Evolutionary conservation across 2,329 filamentous ascomycete species (phyloP), one percentile per base, ranked within the genome.

Genomic region (Phaeophleospora eucalypticola): DNA sequence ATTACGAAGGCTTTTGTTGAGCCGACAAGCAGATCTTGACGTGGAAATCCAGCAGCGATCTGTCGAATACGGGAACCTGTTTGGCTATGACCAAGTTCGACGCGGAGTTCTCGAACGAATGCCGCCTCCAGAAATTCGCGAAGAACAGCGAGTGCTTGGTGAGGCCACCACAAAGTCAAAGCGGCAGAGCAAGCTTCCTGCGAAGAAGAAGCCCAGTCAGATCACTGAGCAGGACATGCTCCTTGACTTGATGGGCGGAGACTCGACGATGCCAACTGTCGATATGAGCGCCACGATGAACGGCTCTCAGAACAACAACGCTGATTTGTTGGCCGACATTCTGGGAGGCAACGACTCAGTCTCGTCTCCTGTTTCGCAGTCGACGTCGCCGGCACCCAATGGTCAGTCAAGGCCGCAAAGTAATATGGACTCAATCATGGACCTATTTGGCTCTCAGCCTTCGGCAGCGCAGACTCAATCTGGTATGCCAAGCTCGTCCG

Each of bases 21-120:
- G 76, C 52, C 82, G 94, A 62, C 86, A 91, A 53, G 85, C 89
- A 7, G 94, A 93, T 65, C 75, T 98, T 43, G 91, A 95, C 62
- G 85, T 97, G 19, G 93, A 98, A 67, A 86, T 97, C 18, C 94
- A 98, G 68, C 93, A 98, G 69, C 83, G 93, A 65, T 87, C 91
- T 4, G 90, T 95, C 16, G 93, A 98, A 67, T 98, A 97, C 62
- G 82, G 84, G 48, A 97, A 97, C 62, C 76, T 98, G n/a, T 97
- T 98, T 61, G 81, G 81, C 0, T 89, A 89, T 61, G 90, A 98
- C 58, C 77, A 89, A 50, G 87, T 98, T 46, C 83, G 91, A 45
- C 81, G 80, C 49, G 93, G 93, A 48, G 93, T 98, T 2, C 74
- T 98, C 9, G 93, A 98, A 71, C 94, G 93, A 68, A 98, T 98